Percentiles rank a stretch among this genome's conserved stretches.
phyloP scores from a whole-genome alignment of 805 yeast genomes.

The Saccharomyces kudriavzevii region DNA sequence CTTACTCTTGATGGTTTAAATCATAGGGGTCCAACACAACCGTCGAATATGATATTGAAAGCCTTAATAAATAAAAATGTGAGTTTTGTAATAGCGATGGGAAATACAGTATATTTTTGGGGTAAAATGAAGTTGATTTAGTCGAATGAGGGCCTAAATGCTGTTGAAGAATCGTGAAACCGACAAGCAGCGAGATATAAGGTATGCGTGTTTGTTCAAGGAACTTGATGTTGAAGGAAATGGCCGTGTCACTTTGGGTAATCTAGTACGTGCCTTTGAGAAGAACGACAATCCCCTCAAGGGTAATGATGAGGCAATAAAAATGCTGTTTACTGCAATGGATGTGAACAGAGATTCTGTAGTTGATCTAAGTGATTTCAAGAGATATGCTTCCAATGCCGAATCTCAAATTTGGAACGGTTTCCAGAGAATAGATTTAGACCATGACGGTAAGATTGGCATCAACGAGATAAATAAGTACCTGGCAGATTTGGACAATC shows the following conservation, averaged over 20 bases:
- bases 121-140: not conserved
- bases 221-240: constrained; percentile 35
- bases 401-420: constrained; percentile 66
- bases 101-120: not conserved
- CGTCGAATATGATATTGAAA: not conserved
- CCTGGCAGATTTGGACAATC: constrained; percentile 42
- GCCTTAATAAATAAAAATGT: not conserved
- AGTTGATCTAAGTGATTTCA: constrained; percentile 60
- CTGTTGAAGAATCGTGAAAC: constrained; percentile 7
- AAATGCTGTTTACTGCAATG: constrained; percentile 48
- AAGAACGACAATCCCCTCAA: constrained; percentile 56
- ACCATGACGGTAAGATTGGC: constrained; percentile 64
- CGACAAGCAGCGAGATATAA: constrained; percentile 26
- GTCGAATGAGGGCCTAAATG: not conserved
- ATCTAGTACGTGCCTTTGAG: constrained; percentile 34
- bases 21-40: not conserved
- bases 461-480: constrained; percentile 61
- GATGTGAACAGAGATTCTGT: constrained; percentile 49
- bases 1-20: not conserved
- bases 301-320: constrained; percentile 50
- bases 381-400: constrained; percentile 53
- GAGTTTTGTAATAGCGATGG: not conserved
- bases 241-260: constrained; percentile 33
- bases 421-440: constrained; percentile 58
- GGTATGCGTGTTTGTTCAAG: constrained; percentile 36